Conservation (phyloP, 306 rosid genomes). For the Styphnolobium japonicum region DNA sequence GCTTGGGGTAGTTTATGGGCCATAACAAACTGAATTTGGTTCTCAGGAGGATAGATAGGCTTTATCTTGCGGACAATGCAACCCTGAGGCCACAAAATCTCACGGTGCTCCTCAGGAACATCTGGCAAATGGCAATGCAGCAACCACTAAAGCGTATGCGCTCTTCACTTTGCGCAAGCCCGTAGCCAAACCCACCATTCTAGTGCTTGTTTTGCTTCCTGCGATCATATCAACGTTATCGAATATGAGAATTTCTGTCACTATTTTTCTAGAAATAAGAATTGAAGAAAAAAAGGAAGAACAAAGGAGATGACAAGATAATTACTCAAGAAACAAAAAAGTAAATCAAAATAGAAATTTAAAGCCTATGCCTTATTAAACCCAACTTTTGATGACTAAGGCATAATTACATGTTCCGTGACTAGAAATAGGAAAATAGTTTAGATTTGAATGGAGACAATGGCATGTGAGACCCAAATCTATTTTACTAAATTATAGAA, state of each 20-base stretch:
- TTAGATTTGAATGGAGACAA: slow-evolving; percentile 13
- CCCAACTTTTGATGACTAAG: background rate
- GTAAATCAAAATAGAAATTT: background rate
- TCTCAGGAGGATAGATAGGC: no score
- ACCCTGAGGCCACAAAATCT: no score
- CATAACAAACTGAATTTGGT: no score
- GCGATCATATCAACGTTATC: slow-evolving; percentile 34
- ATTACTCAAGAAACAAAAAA: slow-evolving; percentile 11
- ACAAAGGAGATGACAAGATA: background rate
- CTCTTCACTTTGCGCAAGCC: no score
- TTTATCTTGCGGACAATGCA: no score
- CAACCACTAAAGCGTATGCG: no score
- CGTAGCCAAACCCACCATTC: no score
- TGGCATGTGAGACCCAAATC: background rate
- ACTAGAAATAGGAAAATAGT: background rate
- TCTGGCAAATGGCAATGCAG: no score
- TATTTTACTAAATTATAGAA: background rate
- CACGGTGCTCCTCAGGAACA: no score
- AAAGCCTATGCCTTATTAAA: background rate
- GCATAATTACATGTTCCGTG: background rate
- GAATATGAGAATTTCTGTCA: background rate
- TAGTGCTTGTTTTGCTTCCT: slow-evolving; percentile 98
- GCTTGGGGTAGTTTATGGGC: no score
- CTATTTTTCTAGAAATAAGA: background rate
- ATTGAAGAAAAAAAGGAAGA: background rate